Evolutionary conservation across 306 rosid genomes (phyloP), one percentile per base, ranked within the genome.

Genomic region (Cicer cuneatum): DNA sequence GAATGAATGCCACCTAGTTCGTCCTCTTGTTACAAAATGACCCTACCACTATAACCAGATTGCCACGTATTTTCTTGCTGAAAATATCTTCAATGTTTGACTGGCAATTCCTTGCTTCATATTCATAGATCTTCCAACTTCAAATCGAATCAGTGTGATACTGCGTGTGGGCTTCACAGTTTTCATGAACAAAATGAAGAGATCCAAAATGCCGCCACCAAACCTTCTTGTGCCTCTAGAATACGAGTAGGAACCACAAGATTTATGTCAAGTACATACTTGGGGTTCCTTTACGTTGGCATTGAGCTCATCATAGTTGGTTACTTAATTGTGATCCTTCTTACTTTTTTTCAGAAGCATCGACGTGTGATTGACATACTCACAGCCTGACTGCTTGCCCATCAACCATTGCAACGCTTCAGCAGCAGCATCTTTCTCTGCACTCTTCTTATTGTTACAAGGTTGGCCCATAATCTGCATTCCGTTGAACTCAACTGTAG

Each of bases 371-470:
- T 87, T 79, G 79, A 88, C 12, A 59, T 60, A 76, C 67, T 89
- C 93, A 7, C 84, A 72, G 73, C 90, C 90, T 35, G 80, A 67
- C 69, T 78, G 87, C 52, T 77, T 82, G 77, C 85, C 92, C 86
- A 85, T 84, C 68, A 95, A 83, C 96, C 97, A 90, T 75, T 92
- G 93, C 67, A 95, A 83, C 15, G 98, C 98, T 86, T 89, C 96
- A 47, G 98, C 93, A 24, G 97, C 98, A 7, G 98, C 98, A 81
- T 92, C 99, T 77, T 95, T 92, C 82, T 95, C 97, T 10, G 98
- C 99, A 69, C 84, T 90, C 81, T 94, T 94, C 83, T 95, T 95
- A 85, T 92, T 92, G 71, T 66, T 86, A 81, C 93, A 92, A 21
- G 96, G 96, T 49, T 89, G 93, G 41, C 99, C 98, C 89, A 82